Evolutionary conservation across 169 alveolate genomes (phyloP).

Genomic region (Plasmodium gallinaceum): DNA sequence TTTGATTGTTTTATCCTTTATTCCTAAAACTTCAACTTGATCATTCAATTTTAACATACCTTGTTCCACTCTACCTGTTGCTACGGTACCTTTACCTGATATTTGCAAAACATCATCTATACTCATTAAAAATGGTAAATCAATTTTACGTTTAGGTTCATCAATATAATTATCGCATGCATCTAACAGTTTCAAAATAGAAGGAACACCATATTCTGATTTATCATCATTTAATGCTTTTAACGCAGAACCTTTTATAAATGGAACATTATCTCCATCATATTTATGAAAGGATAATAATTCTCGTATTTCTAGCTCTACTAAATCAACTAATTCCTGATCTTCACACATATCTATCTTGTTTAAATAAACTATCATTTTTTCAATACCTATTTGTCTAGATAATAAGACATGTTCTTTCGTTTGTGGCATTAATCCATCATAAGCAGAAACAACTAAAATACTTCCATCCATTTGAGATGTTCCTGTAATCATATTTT

Average conservation of each 20-base stretch:
- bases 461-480: slow-evolving; percentile 97
- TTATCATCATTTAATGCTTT: slow-evolving; percentile 89
- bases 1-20: slow-evolving; percentile 83
- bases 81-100: slow-evolving; percentile 95
- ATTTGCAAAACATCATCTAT: slow-evolving; percentile 91
- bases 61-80: slow-evolving; percentile 95
- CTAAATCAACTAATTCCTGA: slow-evolving; percentile 94
- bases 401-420: slow-evolving; percentile 93
- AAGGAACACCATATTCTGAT: slow-evolving; percentile 83
- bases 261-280: slow-evolving; percentile 92
- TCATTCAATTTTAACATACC: slow-evolving; percentile 93
- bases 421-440: slow-evolving; percentile 98
- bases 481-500: slow-evolving; percentile 97
- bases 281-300: slow-evolving; percentile 90
- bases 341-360: slow-evolving; percentile 95
- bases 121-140: slow-evolving; percentile 92
- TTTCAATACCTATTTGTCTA: slow-evolving; percentile 93
- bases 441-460: slow-evolving; percentile 95
- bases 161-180: slow-evolving; percentile 91
- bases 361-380: slow-evolving; percentile 93
- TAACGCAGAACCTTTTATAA: slow-evolving; percentile 94
- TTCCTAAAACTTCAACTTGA: slow-evolving; percentile 93
- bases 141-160: slow-evolving; percentile 89
- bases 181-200: slow-evolving; percentile 88
- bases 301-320: slow-evolving; percentile 96